Conservation (phyloP, 257 asterid species). For the Solanum lycopersicoides region DNA sequence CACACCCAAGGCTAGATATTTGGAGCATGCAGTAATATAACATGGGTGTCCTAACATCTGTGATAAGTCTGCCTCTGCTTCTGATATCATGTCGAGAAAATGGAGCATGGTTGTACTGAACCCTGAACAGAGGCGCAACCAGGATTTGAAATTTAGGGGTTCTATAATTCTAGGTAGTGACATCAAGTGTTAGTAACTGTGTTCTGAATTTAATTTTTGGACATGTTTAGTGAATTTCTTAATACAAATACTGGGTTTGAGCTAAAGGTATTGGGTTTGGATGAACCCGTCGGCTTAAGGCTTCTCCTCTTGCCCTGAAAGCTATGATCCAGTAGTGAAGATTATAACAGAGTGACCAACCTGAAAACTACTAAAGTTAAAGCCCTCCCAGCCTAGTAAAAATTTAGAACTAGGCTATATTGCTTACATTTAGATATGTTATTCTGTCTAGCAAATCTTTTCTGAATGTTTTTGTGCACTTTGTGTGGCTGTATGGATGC, state of each 20-base stretch:
- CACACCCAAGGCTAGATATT: not conserved
- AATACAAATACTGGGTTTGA: not conserved
- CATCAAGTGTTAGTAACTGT: not conserved
- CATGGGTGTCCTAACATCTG: not conserved
- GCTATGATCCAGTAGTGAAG: not conserved
- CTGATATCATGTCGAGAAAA: not conserved
- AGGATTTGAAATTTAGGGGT: not conserved
- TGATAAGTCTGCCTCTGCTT: not conserved
- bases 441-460: not conserved
- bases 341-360: not conserved
- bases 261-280: not conserved
- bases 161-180: not conserved
- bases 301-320: not conserved
- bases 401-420: not conserved
- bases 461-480: not conserved
- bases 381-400: not conserved
- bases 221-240: not conserved
- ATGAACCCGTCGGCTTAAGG: not conserved
- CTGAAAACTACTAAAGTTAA: not conserved
- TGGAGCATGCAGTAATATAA: not conserved
- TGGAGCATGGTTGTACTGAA: not conserved
- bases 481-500: not conserved
- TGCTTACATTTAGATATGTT: not conserved
- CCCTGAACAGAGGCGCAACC: not conserved
- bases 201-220: not conserved